These are phyloP conservation scores for Camelina hispida DNA, from an alignment of 345 rosid species.

Conservation along the genomic window DNA sequence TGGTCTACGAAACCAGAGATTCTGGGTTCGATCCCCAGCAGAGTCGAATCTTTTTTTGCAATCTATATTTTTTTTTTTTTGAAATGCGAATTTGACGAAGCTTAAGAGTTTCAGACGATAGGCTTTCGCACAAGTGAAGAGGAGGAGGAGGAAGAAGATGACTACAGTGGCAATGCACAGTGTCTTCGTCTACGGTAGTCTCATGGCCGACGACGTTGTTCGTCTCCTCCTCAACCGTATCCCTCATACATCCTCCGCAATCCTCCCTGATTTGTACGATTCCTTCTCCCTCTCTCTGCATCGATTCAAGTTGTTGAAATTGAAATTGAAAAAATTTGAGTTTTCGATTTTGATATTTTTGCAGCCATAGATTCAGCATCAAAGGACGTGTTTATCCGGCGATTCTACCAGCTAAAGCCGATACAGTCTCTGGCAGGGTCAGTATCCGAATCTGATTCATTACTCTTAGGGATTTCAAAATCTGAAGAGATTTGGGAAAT, in stretches of 20 bases:
- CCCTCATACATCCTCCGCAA: slow-evolving; percentile 63
- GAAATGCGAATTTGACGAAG: background rate
- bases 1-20: slow-evolving; percentile 90
- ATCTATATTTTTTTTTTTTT: too few relatives aligned
- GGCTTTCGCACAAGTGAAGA: background rate
- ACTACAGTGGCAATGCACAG: slow-evolving; percentile 37
- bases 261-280: slow-evolving; percentile 67
- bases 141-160: slow-evolving; percentile 23
- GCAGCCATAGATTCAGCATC: slow-evolving; percentile 87
- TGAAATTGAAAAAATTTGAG: background rate
- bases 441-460: slow-evolving; percentile 4
- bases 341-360: background rate
- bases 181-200: slow-evolving; percentile 94
- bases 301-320: background rate
- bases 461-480: background rate
- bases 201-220: slow-evolving; percentile 81
- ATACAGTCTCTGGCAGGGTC: slow-evolving; percentile 69
- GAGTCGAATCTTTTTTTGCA: background rate
- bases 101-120: too few relatives aligned
- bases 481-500: background rate
- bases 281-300: background rate
- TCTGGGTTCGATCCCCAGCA: slow-evolving; percentile 66
- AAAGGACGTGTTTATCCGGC: slow-evolving; percentile 93
- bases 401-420: slow-evolving; percentile 60
- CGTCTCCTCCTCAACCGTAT: slow-evolving; percentile 68